phyloP scores from a whole-genome alignment of 2,329 filamentous ascomycete species.

The Calonectria naviculata region DNA sequence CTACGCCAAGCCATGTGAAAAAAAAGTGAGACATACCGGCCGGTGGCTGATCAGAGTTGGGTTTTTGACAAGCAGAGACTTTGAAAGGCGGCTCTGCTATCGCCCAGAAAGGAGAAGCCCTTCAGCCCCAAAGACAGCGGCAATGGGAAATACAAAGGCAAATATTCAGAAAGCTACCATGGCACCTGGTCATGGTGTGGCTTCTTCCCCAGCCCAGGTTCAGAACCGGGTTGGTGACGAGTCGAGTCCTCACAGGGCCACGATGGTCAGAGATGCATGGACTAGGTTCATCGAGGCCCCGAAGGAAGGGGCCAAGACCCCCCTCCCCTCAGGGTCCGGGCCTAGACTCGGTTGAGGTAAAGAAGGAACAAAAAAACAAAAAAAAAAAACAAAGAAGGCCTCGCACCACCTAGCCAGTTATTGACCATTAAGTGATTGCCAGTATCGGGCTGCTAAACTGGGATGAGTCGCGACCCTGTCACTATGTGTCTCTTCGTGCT shows the following conservation, averaged over 20 bases:
- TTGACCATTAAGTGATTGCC: background rate
- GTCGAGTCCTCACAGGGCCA: conserved; percentile 9
- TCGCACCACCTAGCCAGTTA: background rate
- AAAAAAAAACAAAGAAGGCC: background rate
- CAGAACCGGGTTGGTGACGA: conserved; percentile 4
- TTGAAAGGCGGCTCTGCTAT: conserved; percentile 7
- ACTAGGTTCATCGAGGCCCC: conserved; percentile 8
- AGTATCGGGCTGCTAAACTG: background rate
- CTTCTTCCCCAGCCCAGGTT: conserved; percentile 6
- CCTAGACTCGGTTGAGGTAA: conserved; percentile 11
- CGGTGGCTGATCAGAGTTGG: conserved; percentile 18
- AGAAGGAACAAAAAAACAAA: background rate
- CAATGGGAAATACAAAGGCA: background rate
- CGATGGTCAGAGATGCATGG: conserved; percentile 5
- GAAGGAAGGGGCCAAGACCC: conserved; percentile 12
- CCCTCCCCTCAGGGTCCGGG: conserved; percentile 1
- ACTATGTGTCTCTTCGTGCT: background rate
- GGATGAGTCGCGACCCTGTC: background rate
- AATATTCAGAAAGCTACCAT: conserved; percentile 2
- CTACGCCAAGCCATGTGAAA: conserved; percentile 28
- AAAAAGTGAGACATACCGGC: conserved; percentile 30
- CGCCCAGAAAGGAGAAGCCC: background rate
- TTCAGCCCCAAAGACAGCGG: background rate
- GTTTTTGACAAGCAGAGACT: conserved; percentile 26
- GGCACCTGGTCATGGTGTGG: background rate